Percentiles rank a stretch among this genome's conserved stretches.
These are phyloP conservation scores for Backusella westeae DNA, from an alignment of 192 early-diverging fungal species.

Conservation along the genomic window DNA sequence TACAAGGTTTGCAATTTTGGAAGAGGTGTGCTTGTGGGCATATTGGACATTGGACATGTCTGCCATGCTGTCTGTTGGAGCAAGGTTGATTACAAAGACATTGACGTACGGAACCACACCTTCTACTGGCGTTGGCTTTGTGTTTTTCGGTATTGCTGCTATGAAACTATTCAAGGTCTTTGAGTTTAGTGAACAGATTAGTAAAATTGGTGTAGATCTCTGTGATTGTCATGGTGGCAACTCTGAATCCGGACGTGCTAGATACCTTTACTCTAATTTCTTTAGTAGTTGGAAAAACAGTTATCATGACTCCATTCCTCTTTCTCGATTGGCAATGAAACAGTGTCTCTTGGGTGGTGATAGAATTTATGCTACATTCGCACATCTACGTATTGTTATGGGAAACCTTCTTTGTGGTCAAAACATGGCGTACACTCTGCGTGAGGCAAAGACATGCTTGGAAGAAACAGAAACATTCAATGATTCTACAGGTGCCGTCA, in stretches of 20 bases:
- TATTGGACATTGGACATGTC: conserved; percentile 21
- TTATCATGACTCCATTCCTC: conserved; percentile 23
- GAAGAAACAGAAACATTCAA: conserved; percentile 9
- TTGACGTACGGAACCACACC: conserved; percentile 16
- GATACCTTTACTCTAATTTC: conserved; percentile 21
- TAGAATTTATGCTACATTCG: conserved; percentile 27
- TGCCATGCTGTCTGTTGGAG: conserved; percentile 15
- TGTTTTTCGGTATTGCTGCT: conserved; percentile 33
- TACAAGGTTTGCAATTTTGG: conserved; percentile 23
- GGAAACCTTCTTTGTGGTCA: conserved; percentile 24
- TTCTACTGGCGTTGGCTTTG: conserved; percentile 30
- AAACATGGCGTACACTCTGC: conserved; percentile 14
- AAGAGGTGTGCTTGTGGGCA: conserved; percentile 32
- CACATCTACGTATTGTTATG: conserved; percentile 18
- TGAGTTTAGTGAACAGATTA: conserved; percentile 29
- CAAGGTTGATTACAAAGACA: conserved; percentile 15
- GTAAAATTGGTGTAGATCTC: conserved; percentile 24
- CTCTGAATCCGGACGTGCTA: conserved; percentile 24
- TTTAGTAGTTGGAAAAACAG: conserved; percentile 24
- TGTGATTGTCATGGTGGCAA: conserved; percentile 26
- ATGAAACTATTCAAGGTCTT: conserved; percentile 22
- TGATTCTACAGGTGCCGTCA: neutral
- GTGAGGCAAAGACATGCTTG: conserved; percentile 28
- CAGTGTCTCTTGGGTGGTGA: conserved; percentile 21
- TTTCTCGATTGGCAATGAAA: conserved; percentile 21